Base-by-base conservation (phyloP, 305 asterid genomes). In the Fraxinus sp. region DNA sequence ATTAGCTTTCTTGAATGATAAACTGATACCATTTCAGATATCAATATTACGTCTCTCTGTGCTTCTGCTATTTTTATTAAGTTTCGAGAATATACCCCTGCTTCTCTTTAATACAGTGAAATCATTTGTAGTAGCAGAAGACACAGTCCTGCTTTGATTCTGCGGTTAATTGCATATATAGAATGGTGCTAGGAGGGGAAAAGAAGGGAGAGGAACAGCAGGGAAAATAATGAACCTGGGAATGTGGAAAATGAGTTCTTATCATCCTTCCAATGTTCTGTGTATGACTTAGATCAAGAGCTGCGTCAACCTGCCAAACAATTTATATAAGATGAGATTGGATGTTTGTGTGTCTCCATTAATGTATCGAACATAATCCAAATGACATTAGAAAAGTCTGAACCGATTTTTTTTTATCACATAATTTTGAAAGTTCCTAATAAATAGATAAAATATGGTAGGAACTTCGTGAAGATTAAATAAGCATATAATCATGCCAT, bases 201-300 rank as follows among this genome's bases (percentile, higher is more conserved):
- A 32, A 66, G 78, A 16, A 77, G 39, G 71, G 73, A 66, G 10
- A 30, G 55, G 70, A 72, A 24, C 24, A 20, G 62, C 59, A 74
- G 5, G 74, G 8, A 84, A 82, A 76, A 79, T 78, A 83, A 82
- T 81, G 81, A 79, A 93, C 98, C 90, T 94, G 99, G 64, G 99
- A 95, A 84, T 94, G 99, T 55, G 99, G 98, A 86, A 95, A 95
- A 85, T 95, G 99, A 88, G 92, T 68, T 86, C 94, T 95, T 85
- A 95, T 95, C 99, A 95, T 94, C 89, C 98, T 91, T 85, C 99
- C 99, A 79, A 95, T 95, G 87, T 95, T 95, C 90, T 95, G 98
- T 0, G 98, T 94, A 90, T 95, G 99, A 87, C 99, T 95, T 78
- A 94, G 92, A 89, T 95, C 99, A 86, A 95, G 98, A 83, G 99